phyloP scores from a whole-genome alignment of 768 basidiomycete genomes.

The Exidia glandulosa region DNA sequence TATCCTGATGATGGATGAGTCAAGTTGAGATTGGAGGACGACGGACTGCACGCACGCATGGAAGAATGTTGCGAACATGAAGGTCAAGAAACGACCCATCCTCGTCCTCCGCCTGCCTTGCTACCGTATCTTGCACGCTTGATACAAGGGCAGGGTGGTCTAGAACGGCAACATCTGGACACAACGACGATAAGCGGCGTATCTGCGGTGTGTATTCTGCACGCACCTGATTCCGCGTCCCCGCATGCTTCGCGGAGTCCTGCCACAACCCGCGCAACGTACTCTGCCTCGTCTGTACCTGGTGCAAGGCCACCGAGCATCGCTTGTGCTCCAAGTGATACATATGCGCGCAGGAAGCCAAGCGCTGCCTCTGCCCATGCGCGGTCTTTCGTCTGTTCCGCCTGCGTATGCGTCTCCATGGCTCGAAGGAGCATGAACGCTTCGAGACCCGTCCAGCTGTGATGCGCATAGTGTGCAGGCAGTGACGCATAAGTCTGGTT shows the following conservation, averaged over 20 bases:
- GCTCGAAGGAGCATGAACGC: constrained; percentile 69
- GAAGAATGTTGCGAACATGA: constrained; percentile 51
- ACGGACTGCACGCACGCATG: constrained; percentile 57
- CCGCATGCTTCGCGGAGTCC: constrained; percentile 39
- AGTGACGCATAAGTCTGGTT: constrained; percentile 64
- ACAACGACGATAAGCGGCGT: no score
- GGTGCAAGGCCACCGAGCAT: constrained; percentile 32
- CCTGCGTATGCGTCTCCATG: constrained; percentile 48
- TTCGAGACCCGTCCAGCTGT: constrained; percentile 71
- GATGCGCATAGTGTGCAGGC: constrained; percentile 78
- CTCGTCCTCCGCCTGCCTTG: constrained; percentile 41
- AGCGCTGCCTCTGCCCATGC: constrained; percentile 77
- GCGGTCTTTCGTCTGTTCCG: constrained; percentile 43
- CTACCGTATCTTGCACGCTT: constrained; percentile 29
- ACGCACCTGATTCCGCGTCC: constrained; percentile 42
- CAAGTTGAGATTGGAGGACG: neutral
- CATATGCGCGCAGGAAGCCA: constrained; percentile 62
- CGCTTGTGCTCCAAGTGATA: constrained; percentile 42
- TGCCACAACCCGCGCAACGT: constrained; percentile 40
- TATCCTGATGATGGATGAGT: constrained; percentile 27
- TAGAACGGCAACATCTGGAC: constrained; percentile 49
- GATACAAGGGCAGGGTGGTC: constrained; percentile 63
- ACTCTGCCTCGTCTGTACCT: constrained; percentile 37
- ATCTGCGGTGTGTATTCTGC: no score
- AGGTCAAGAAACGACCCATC: constrained; percentile 59